Conservation (phyloP, 2,329 filamentous ascomycete species). For the Epichloe elymi region DNA sequence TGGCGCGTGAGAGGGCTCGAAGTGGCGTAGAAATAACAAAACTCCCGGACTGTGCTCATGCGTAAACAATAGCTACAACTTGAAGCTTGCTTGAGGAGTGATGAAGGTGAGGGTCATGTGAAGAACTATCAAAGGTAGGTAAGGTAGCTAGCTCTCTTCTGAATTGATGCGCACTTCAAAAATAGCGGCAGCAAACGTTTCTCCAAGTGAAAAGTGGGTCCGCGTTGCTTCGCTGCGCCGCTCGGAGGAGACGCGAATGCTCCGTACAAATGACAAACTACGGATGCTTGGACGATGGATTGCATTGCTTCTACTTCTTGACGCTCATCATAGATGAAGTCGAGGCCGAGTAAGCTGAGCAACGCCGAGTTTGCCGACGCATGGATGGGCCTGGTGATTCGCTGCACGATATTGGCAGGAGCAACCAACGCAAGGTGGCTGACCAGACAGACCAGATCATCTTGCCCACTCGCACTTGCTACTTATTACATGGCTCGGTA, state of each 20-base stretch:
- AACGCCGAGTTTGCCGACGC: too few relatives aligned
- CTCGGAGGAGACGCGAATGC: too few relatives aligned
- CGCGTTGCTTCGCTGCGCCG: neutral
- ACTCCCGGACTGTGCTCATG: neutral
- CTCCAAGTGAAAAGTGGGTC: constrained; percentile 2
- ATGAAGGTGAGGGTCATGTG: neutral
- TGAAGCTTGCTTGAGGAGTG: too few relatives aligned
- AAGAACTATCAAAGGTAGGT: neutral
- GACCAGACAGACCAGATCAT: neutral
- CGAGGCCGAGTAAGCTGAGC: too few relatives aligned
- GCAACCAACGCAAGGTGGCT: neutral
- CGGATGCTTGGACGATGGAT: too few relatives aligned
- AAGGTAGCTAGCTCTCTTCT: neutral
- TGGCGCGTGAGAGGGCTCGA: neutral
- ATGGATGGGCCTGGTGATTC: neutral
- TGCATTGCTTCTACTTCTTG: too few relatives aligned
- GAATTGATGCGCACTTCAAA: neutral
- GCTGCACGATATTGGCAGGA: neutral
- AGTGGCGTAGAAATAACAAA: neutral
- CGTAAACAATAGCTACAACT: neutral
- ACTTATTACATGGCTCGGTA: neutral
- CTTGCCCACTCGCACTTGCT: neutral
- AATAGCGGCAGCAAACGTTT: neutral
- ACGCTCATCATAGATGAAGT: too few relatives aligned
- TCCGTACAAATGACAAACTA: too few relatives aligned